Base-by-base conservation (phyloP, 1,284 basidiomycete species). In the Chiua sp. region DNA sequence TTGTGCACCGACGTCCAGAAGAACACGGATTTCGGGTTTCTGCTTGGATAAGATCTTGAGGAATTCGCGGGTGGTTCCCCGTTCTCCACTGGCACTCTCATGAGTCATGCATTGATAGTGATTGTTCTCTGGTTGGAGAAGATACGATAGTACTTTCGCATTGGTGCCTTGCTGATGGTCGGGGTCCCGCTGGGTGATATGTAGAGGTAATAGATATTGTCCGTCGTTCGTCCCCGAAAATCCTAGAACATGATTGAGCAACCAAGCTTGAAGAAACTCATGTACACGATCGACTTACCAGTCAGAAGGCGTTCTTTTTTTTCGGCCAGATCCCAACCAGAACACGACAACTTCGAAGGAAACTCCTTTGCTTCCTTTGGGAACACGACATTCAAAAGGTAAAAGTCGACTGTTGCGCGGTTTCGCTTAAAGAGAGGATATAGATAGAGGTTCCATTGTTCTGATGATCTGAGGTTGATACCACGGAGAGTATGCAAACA, bases 171-270 rank as follows among this genome's bases (percentile, higher is more conserved):
- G 70, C 59, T 85, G 83, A 33, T 75, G 71, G 1, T 73, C 63
- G 0, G 76, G 76, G 58, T 85, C 81, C 0, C 64, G 56, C 56
- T 86, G 84, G 0, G 61, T 63, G 47, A 86, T 81, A 1, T 79
- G 78, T 0, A 74, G 73, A 0, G 84, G 84, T 4, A 85, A 70
- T 1, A 86, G 68, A 58, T 82, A 79, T 49, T 70, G 75, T 37
- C 79, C 79, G 63, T 86, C 84, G 53, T 86, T 86, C 2, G 84
- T 86, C 11, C 85, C 85, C 49, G 82, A 86, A 64, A 86, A 87
- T 0, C 85, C 85, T 86, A 6, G 72, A 79, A 22, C 4, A 16
- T 7, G 5, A 16, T 20, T 52, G 10, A 53, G 56, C 26, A 28
- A 18, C 2, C 15, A 18, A 22, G 26, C 33, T n/a, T n/a, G n/a